phyloP scores from a whole-genome alignment of 2,329 filamentous ascomycete species.

The Colletotrichum zoysiae region DNA sequence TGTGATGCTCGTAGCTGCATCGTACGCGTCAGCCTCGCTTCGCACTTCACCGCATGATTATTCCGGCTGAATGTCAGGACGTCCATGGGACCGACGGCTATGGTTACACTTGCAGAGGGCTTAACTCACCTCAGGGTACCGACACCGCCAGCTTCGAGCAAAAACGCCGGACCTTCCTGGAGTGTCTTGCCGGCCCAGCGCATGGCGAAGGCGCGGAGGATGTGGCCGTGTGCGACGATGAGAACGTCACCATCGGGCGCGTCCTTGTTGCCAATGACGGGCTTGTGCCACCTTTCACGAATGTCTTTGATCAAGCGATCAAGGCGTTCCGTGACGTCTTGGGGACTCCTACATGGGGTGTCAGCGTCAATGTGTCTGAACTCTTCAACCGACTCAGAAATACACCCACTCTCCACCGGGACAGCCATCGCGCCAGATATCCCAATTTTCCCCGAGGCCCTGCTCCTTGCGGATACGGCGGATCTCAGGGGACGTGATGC shows the following conservation, averaged over 20 bases:
- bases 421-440: constrained; percentile 92
- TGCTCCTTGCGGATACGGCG: constrained; percentile 66
- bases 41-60: background rate
- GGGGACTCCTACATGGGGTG: constrained; percentile 67
- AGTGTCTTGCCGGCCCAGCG: constrained; percentile 83
- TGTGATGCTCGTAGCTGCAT: constrained; percentile 82
- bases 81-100: background rate
- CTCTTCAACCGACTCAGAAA: background rate
- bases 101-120: background rate
- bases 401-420: constrained; percentile 84
- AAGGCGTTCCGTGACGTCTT: constrained; percentile 78
- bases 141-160: constrained; percentile 91
- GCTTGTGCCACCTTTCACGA: constrained; percentile 72
- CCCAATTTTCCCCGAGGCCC: constrained; percentile 74
- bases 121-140: constrained; percentile 77
- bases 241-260: constrained; percentile 56
- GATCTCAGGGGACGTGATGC: constrained; percentile 80
- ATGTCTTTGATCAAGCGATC: constrained; percentile 84
- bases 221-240: constrained; percentile 91
- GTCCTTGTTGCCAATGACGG: constrained; percentile 64
- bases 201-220: constrained; percentile 88
- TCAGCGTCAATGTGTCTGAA: background rate
- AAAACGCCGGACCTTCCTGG: constrained; percentile 79
- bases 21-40: background rate
- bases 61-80: too few species aligned